These are phyloP conservation scores for Termitomyces sp. DNA, from an alignment of 768 basidiomycete genomes.

Conservation along the genomic window DNA sequence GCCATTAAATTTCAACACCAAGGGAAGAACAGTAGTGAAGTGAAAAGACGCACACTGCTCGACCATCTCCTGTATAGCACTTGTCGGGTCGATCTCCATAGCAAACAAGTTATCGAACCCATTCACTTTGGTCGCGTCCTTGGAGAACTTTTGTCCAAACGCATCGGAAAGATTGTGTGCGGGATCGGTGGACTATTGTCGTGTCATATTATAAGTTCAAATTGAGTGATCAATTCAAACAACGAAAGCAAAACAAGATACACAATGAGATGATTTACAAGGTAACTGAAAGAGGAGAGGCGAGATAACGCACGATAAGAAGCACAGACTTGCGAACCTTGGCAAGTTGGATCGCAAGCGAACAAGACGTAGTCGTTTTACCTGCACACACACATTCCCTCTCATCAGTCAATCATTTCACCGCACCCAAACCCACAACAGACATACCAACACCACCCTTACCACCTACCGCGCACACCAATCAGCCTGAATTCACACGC, in stretches of 20 bases:
- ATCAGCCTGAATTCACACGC: slow-evolving; percentile 12
- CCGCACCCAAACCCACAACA: not conserved
- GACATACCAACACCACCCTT: slow-evolving; percentile 95
- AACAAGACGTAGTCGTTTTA: slow-evolving; percentile 98
- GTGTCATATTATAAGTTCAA: not conserved
- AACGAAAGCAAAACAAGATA: not conserved
- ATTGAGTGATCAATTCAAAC: not conserved
- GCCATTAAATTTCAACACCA: not conserved
- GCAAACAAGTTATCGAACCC: slow-evolving; percentile 96
- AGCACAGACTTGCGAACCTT: slow-evolving; percentile 91
- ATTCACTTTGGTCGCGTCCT: slow-evolving; percentile 97
- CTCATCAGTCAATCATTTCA: slow-evolving; percentile 9
- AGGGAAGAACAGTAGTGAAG: not conserved
- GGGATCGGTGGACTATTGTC: slow-evolving; percentile 89
- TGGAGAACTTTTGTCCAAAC: slow-evolving; percentile 98
- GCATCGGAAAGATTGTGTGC: slow-evolving; percentile 99
- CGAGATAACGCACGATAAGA: slow-evolving; percentile 67
- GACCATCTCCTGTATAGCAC: slow-evolving; percentile 98
- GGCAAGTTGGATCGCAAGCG: slow-evolving; percentile 95
- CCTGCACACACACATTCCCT: slow-evolving; percentile 41
- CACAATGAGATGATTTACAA: not conserved
- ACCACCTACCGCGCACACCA: slow-evolving; percentile 58
- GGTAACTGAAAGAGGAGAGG: not conserved
- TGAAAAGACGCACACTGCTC: slow-evolving; percentile 71
- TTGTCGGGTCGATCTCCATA: slow-evolving; percentile 99